phyloP scores from a whole-genome alignment of 441 rosid species.

The Eruca vesicaria region DNA sequence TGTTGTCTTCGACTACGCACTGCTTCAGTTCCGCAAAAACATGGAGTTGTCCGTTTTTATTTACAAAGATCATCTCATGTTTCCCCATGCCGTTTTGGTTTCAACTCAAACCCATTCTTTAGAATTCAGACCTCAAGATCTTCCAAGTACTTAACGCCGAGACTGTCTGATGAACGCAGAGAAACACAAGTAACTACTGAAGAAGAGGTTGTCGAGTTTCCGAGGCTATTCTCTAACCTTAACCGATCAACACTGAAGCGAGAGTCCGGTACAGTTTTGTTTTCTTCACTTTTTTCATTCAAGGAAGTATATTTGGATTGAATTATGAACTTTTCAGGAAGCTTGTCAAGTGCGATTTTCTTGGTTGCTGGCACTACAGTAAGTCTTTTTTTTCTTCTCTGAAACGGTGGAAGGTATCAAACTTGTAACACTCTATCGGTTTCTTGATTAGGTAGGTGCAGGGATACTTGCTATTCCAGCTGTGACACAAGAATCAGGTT shows the following conservation, averaged over 20 bases:
- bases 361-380: conserved; percentile 94
- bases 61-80: not conserved
- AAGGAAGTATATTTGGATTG: not conserved
- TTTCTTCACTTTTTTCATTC: not conserved
- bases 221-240: conserved; percentile 89
- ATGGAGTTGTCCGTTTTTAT: not conserved
- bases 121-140: conserved; percentile 20
- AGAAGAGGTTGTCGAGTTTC: conserved; percentile 39
- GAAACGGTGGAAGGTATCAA: not conserved
- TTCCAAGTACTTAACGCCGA: conserved; percentile 43
- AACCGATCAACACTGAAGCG: conserved; percentile 71
- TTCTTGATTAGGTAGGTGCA: conserved; percentile 69
- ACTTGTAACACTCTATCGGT: not conserved
- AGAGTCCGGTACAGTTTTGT: conserved; percentile 60
- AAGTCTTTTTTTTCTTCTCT: conserved; percentile 14
- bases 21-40: conserved; percentile 1
- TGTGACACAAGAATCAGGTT: conserved; percentile 88
- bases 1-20: conserved; percentile 22
- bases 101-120: conserved; percentile 13
- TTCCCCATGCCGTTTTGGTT: conserved; percentile 1
- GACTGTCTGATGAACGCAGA: conserved; percentile 38
- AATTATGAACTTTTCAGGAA: conserved; percentile 45
- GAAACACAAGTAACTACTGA: conserved; percentile 29
- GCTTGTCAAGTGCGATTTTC: conserved; percentile 74
- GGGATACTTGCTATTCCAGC: conserved; percentile 96